Evolutionary conservation across 2,329 filamentous ascomycete genomes (phyloP).

Genomic region (Lasiodiplodia citricola): DNA sequence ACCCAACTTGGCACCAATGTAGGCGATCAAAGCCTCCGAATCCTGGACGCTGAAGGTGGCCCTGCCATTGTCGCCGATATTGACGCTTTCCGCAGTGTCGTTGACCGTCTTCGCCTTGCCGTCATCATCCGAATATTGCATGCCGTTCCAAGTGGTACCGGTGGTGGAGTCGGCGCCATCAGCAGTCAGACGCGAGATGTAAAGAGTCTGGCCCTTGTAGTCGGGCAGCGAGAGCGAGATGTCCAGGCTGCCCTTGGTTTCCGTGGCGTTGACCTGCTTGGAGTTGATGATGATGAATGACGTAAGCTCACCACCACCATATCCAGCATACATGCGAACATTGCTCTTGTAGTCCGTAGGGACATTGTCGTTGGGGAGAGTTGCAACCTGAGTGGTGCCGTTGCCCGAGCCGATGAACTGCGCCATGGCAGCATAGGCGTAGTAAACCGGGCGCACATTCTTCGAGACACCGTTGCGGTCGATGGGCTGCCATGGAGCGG

Average conservation of each 20-base stretch:
- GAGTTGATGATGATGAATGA: conserved; percentile 55
- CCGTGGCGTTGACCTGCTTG: conserved; percentile 49
- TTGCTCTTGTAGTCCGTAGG: conserved; percentile 47
- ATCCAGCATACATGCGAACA: conserved; percentile 53
- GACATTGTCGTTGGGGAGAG: conserved; percentile 38
- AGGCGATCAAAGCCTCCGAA: conserved; percentile 54
- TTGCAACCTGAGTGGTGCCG: conserved; percentile 52
- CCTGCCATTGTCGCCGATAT: conserved; percentile 41
- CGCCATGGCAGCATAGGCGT: conserved; percentile 57
- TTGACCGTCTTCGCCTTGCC: conserved; percentile 48
- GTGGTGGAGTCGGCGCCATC: conserved; percentile 50
- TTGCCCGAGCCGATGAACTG: conserved; percentile 56
- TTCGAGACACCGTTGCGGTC: conserved; percentile 39
- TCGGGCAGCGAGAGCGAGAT: conserved; percentile 50
- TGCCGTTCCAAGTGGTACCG: conserved; percentile 55
- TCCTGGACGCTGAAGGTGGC: conserved; percentile 47
- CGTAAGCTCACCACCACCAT: conserved; percentile 49
- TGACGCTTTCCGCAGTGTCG: conserved; percentile 39
- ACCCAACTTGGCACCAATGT: conserved; percentile 48
- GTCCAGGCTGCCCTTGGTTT: conserved; percentile 46
- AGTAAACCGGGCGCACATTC: conserved; percentile 56
- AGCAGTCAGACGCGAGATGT: conserved; percentile 55
- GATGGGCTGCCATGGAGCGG: conserved; percentile 57
- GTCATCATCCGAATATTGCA: conserved; percentile 50
- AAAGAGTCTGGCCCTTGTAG: conserved; percentile 50